Conservation (phyloP, 2,329 filamentous ascomycete genomes). For the Phoma sp. region DNA sequence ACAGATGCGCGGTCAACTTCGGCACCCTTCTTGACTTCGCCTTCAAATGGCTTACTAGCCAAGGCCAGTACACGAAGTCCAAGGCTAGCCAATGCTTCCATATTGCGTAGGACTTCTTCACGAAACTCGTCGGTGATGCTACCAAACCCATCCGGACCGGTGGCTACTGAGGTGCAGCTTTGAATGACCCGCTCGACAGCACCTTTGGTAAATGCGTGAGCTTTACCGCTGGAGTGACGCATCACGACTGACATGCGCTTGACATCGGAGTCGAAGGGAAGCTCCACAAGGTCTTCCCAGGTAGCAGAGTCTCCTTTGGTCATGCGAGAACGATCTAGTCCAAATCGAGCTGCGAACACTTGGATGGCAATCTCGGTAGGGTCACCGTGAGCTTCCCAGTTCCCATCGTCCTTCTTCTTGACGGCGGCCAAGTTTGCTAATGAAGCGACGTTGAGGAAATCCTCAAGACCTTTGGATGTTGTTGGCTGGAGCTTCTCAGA, state of each 20-base stretch:
- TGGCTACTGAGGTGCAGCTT: slow-evolving; percentile 64
- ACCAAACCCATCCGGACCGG: slow-evolving; percentile 49
- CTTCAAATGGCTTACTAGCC: slow-evolving; percentile 59
- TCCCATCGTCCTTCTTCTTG: slow-evolving; percentile 51
- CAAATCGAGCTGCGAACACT: slow-evolving; percentile 74
- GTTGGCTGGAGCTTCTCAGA: slow-evolving; percentile 23
- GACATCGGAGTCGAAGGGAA: slow-evolving; percentile 76
- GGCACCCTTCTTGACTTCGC: slow-evolving; percentile 53
- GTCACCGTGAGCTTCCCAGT: slow-evolving; percentile 49
- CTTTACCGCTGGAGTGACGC: slow-evolving; percentile 45
- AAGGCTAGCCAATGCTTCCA: slow-evolving; percentile 71
- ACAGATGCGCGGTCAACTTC: slow-evolving; percentile 66
- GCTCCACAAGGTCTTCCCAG: slow-evolving; percentile 64
- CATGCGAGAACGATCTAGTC: slow-evolving; percentile 65
- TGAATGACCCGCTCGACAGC: slow-evolving; percentile 74
- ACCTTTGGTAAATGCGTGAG: slow-evolving; percentile 67
- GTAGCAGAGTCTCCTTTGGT: slow-evolving; percentile 45
- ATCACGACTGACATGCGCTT: slow-evolving; percentile 82
- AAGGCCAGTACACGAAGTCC: slow-evolving; percentile 74
- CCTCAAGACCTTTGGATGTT: slow-evolving; percentile 29
- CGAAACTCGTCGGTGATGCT: slow-evolving; percentile 62
- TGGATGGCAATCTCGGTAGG: slow-evolving; percentile 76
- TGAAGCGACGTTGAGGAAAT: slow-evolving; percentile 47
- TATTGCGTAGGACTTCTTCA: slow-evolving; percentile 68
- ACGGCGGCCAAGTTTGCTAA: slow-evolving; percentile 62